Base-by-base conservation (phyloP, 2,329 filamentous ascomycete species). In the Aphanoascus verrucosus region DNA sequence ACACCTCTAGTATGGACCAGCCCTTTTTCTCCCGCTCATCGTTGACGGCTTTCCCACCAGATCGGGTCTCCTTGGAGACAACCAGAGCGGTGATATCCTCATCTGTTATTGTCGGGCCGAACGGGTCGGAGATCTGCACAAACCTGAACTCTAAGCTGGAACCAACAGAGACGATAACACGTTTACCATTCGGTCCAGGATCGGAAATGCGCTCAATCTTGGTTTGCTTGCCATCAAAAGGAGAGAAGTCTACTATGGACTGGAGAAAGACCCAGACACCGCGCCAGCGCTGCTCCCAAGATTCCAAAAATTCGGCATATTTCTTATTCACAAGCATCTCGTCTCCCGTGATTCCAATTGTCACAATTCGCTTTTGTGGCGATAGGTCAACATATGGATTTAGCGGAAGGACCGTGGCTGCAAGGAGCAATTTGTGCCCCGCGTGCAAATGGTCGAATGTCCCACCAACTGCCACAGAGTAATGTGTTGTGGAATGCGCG, bases 361-460 rank as follows among this genome's bases (percentile, higher is more conserved):
- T 85, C 57, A 94, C 78, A 9, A 77, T 19, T 74, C 70, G 31
- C 65, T 63, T 63, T 23, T 57, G 57, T 15, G 59, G 56, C 15
- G 32, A 64, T 61, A 32, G 69, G 62, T 0, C 40, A 23, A 51
- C 28, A 34, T 51, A 51, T 35, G 79, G 75, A 55, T 80, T 79
- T 54, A 86, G 76, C 14, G 88, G 77, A 53, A 96, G 79, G 0
- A 84, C 80, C 0, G 86, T 87, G 57, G 90, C 90, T n/a, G 90
- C 89, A 17, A 98, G 79, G 17, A 98, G 79, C n/a, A 97, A 77
- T 71, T 97, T 98, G 73, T 98, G 93, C 5, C 93, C 93, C 3
- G 87, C 83, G 66, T 98, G 93, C 19, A 98, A 78, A 69, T 97
- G 89, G 67, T 98, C 93, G 70, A 97, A 98, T 0, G 93, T 98